Evolutionary conservation across 495 filamentous ascomycete genomes (phyloP).

Genomic region (Tuber melanosporum): DNA sequence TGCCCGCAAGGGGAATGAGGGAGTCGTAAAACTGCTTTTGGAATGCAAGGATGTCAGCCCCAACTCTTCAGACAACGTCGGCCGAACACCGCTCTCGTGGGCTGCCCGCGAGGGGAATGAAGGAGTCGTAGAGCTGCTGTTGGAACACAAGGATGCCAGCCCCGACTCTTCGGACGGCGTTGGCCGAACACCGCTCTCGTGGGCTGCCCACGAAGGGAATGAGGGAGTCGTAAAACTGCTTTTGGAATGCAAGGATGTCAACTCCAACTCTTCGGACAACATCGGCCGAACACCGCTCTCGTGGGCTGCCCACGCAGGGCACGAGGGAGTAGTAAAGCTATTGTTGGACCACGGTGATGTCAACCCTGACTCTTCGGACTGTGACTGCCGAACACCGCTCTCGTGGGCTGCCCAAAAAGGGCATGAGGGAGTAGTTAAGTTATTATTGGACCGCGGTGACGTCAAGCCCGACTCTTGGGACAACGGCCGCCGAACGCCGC

Average conservation of each 20-base stretch:
- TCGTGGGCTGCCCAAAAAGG: conserved; percentile 22
- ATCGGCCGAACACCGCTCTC: background rate
- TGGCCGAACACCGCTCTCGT: conserved; percentile 38
- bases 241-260: background rate
- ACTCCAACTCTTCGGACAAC: background rate
- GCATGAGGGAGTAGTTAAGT: conserved; percentile 25
- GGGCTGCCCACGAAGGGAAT: conserved; percentile 7
- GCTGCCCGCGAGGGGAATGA: conserved; percentile 44
- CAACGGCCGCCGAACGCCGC: conserved; percentile 20
- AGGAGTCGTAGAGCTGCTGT: conserved; percentile 31
- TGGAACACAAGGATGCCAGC: conserved; percentile 17
- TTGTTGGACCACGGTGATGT: too few relatives aligned
- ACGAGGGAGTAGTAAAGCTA: too few relatives aligned
- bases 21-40: too few relatives aligned
- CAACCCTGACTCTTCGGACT: too few relatives aligned
- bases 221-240: conserved; percentile 11
- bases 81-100: conserved; percentile 40
- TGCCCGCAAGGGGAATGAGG: too few relatives aligned
- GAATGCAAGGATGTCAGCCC: too few relatives aligned
- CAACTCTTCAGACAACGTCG: background rate
- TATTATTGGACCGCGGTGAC: conserved; percentile 17
- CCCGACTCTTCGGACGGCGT: conserved; percentile 22
- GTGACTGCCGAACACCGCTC: background rate
- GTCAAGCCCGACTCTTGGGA: conserved; percentile 16
- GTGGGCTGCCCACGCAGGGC: too few relatives aligned